phyloP scores from a whole-genome alignment of 352 stramenopile genomes.

The Phytophthora macrochlamydospora region DNA sequence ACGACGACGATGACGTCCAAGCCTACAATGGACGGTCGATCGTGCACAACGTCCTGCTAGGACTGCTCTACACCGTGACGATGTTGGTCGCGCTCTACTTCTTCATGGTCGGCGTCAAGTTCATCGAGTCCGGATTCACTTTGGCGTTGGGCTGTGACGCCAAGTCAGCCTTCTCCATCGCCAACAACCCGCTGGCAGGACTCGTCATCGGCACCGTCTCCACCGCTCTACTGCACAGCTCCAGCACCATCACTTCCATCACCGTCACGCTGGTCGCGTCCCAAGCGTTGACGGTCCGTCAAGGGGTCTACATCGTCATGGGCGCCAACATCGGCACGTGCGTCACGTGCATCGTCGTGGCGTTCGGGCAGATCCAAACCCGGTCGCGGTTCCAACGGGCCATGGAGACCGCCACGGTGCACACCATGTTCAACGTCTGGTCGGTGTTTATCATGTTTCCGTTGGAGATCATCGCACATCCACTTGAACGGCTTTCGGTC shows the following conservation, averaged over 20 bases:
- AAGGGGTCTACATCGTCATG: constrained; percentile 91
- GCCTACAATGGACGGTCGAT: constrained; percentile 7
- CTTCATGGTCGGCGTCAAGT: constrained; percentile 77
- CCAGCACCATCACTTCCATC: constrained; percentile 75
- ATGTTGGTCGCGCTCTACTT: constrained; percentile 70
- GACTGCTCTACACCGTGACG: constrained; percentile 28
- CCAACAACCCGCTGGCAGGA: constrained; percentile 70
- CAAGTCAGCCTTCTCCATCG: constrained; percentile 63
- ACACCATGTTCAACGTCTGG: constrained; percentile 89
- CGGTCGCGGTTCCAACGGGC: constrained; percentile 62
- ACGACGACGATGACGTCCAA: constrained; percentile 15
- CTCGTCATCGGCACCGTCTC: constrained; percentile 72
- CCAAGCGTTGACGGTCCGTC: constrained; percentile 64
- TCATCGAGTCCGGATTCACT: constrained; percentile 73
- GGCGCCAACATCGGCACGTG: constrained; percentile 89
- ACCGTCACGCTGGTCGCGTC: constrained; percentile 66
- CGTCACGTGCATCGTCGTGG: constrained; percentile 90
- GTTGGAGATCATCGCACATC: constrained; percentile 58
- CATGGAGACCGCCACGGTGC: constrained; percentile 50
- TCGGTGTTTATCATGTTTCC: constrained; percentile 74
- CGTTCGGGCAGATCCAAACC: constrained; percentile 83
- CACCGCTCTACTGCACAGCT: constrained; percentile 71
- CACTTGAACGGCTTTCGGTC: constrained; percentile 56
- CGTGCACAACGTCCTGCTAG: constrained; percentile 27
- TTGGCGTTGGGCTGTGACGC: constrained; percentile 62